Evolutionary conservation across 2,329 filamentous ascomycete species (phyloP).

Genomic region (Fusarium luffae): DNA sequence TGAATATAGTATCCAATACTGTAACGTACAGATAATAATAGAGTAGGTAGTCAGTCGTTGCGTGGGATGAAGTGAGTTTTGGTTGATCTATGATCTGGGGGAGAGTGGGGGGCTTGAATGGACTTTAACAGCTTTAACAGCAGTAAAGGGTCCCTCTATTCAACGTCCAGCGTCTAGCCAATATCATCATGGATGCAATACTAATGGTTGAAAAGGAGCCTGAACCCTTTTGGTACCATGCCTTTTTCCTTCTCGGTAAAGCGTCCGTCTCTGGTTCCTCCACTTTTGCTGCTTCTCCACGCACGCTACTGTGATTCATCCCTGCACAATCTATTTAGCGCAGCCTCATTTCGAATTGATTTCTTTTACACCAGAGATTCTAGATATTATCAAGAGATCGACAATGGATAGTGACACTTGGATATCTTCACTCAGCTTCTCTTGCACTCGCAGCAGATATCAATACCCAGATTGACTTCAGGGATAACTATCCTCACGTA

Average conservation of each 20-base stretch:
- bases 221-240: constrained; percentile 37
- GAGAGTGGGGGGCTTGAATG: constrained; percentile 35
- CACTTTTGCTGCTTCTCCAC: constrained; percentile 34
- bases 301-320: constrained; percentile 30
- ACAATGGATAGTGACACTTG: too few relatives aligned
- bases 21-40: constrained; percentile 4
- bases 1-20: constrained; percentile 10
- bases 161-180: not conserved
- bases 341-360: constrained; percentile 36
- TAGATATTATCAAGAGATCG: not conserved
- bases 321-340: constrained; percentile 36
- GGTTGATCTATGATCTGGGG: constrained; percentile 16
- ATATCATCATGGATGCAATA: constrained; percentile 1
- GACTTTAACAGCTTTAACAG: constrained; percentile 28
- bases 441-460: too few relatives aligned
- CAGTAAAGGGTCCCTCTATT: constrained; percentile 3
- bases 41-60: not conserved
- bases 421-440: not conserved
- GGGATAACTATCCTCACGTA: not conserved
- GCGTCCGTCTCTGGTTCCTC: constrained; percentile 32
- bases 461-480: not conserved
- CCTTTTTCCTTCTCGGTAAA: constrained; percentile 35
- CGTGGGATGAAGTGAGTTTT: constrained; percentile 38
- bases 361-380: not conserved
- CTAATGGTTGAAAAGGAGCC: constrained; percentile 13